A percentile compares a stretch with the other conserved stretches of the same genome.
Conservation (phyloP, 768 basidiomycete genomes). For the Boletus huronensis region DNA sequence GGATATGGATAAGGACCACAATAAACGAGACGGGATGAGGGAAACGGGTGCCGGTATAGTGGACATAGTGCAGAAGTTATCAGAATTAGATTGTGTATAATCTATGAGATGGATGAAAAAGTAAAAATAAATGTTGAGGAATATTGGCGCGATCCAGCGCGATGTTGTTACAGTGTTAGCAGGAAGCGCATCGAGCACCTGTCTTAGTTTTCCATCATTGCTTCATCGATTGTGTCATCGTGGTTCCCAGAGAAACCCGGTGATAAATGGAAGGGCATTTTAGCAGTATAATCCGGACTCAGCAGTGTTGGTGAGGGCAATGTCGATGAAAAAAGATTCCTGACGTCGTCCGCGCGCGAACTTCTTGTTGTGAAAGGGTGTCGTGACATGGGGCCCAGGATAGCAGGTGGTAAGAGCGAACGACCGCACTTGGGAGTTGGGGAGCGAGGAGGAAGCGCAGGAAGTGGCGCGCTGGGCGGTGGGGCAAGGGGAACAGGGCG, state of each 20-base stretch:
- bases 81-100: constrained; percentile 21
- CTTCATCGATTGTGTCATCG: constrained; percentile 14
- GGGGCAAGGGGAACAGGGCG: constrained; percentile 23
- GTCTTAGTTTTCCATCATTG: constrained; percentile 21
- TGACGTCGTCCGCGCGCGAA: constrained; percentile 1
- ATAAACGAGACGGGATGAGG: neutral
- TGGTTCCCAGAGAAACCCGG: constrained; percentile 2
- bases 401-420: constrained; percentile 18
- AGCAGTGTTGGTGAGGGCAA: constrained; percentile 6
- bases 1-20: neutral
- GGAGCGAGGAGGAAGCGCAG: constrained; percentile 21
- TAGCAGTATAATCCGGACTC: constrained; percentile 8
- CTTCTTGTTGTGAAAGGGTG: constrained; percentile 15
- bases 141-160: constrained; percentile 15
- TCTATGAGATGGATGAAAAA: constrained; percentile 3
- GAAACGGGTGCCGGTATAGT: neutral
- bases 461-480: constrained; percentile 30
- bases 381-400: constrained; percentile 16
- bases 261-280: constrained; percentile 10
- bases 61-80: neutral
- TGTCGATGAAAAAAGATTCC: neutral
- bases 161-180: neutral
- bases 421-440: constrained; percentile 16
- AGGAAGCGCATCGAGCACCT: constrained; percentile 11
- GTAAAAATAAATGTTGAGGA: neutral